phyloP scores from a whole-genome alignment of 441 rosid species.

The Euphorbia corollata region DNA sequence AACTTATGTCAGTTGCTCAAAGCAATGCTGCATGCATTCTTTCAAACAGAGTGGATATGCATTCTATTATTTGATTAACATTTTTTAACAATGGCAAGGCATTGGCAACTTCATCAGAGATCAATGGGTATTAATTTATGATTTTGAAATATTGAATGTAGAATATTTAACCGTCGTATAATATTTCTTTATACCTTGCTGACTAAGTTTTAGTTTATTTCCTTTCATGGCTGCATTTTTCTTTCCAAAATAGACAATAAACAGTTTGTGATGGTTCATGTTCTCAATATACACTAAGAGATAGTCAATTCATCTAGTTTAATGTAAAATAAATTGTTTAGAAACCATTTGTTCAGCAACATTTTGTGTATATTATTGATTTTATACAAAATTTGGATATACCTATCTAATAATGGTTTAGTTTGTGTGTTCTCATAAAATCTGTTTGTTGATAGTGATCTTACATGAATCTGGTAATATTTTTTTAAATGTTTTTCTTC shows the following conservation, averaged over 20 bases:
- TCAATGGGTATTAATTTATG: background rate
- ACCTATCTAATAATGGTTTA: no score
- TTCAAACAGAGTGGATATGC: background rate
- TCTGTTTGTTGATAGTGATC: constrained; percentile 1
- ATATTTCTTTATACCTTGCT: background rate
- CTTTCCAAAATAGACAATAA: background rate
- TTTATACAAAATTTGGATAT: background rate
- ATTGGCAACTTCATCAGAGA: background rate
- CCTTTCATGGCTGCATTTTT: background rate
- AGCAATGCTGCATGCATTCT: background rate
- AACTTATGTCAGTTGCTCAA: background rate
- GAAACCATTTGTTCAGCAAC: background rate
- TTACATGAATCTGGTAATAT: background rate
- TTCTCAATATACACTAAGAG: background rate
- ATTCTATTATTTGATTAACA: background rate
- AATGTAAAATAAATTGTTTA: background rate
- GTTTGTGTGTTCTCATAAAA: background rate
- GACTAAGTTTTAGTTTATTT: background rate
- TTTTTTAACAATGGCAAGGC: background rate
- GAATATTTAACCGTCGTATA: background rate
- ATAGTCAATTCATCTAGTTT: background rate
- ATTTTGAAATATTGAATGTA: background rate
- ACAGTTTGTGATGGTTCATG: background rate
- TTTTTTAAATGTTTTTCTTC: background rate
- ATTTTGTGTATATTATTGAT: background rate